Percentiles rank a stretch among this genome's conserved stretches.
Conservation (phyloP, 2,329 filamentous ascomycete species). For the Balansia obtecta region DNA sequence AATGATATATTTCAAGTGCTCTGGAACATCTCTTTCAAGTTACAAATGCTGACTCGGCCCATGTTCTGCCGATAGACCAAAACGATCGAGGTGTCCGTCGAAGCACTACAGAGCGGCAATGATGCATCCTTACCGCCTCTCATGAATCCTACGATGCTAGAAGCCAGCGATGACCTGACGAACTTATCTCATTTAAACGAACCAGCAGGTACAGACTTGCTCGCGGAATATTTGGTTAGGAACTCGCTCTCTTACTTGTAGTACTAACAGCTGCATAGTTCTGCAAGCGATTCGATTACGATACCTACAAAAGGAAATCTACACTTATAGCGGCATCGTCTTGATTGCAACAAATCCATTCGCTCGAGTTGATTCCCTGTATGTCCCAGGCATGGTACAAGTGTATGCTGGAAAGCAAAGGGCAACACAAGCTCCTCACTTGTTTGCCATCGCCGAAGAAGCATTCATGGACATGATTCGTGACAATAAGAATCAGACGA, state of each 20-base stretch:
- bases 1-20: slow-evolving; percentile 8
- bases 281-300: slow-evolving; percentile 94
- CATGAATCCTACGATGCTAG: slow-evolving; percentile 97
- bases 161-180: slow-evolving; percentile 95
- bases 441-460: slow-evolving; percentile 98
- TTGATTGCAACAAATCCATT: slow-evolving; percentile 98
- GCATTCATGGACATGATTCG: slow-evolving; percentile 99
- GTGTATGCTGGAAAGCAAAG: slow-evolving; percentile 96
- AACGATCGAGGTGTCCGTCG: slow-evolving; percentile 62
- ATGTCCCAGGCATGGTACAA: slow-evolving; percentile 99
- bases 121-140: slow-evolving; percentile 74
- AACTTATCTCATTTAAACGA: slow-evolving; percentile 97
- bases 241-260: not conserved
- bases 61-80: slow-evolving; percentile 46
- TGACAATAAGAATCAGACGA: slow-evolving; percentile 91
- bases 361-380: slow-evolving; percentile 91
- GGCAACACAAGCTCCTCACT: slow-evolving; percentile 90
- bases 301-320: slow-evolving; percentile 97
- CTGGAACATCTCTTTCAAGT: not conserved
- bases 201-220: slow-evolving; percentile 60
- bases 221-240: not conserved
- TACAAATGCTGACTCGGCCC: not conserved
- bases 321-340: slow-evolving; percentile 98
- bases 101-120: slow-evolving; percentile 64
- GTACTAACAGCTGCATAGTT: slow-evolving; percentile 40